Percentiles rank a stretch among this genome's conserved stretches.
Evolutionary conservation across 2,329 filamentous ascomycete genomes (phyloP).

Genomic region (Blastomyces percursus): DNA sequence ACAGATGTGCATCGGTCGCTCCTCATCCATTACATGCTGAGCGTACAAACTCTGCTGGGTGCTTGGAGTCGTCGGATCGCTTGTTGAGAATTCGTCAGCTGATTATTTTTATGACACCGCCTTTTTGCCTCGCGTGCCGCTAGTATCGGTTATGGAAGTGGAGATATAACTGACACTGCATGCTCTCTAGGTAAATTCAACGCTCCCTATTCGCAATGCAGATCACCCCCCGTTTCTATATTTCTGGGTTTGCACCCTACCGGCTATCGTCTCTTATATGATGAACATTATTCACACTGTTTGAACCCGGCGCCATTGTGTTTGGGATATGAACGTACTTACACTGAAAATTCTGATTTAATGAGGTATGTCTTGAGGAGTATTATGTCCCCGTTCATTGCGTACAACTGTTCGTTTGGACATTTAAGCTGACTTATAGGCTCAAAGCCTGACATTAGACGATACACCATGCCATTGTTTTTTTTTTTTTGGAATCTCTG

Average conservation of each 20-base stretch:
- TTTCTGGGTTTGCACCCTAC: conserved; percentile 11
- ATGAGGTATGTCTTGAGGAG: conserved; percentile 42
- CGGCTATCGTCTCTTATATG: conserved; percentile 40
- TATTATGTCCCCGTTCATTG: background rate
- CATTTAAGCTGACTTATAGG: conserved; percentile 15
- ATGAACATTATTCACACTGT: conserved; percentile 64
- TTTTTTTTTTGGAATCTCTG: conserved; percentile 9
- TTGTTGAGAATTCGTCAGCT: conserved; percentile 62
- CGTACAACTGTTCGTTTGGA: conserved; percentile 3
- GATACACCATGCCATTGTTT: conserved; percentile 26
- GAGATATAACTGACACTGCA: conserved; percentile 15
- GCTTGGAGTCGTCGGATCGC: conserved; percentile 41
- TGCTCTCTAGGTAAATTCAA: conserved; percentile 11
- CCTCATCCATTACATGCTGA: conserved; percentile 44
- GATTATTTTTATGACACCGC: conserved; percentile 28
- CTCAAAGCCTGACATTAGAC: conserved; percentile 33
- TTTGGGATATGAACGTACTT: conserved; percentile 46
- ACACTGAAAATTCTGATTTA: conserved; percentile 62
- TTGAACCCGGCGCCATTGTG: conserved; percentile 47
- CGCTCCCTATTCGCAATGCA: conserved; percentile 4
- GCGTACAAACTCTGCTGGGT: conserved; percentile 54
- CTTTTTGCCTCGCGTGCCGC: background rate
- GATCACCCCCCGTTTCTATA: conserved; percentile 9
- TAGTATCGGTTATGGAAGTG: background rate
- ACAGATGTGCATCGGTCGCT: conserved; percentile 47